Evolutionary conservation across 495 filamentous ascomycete genomes (phyloP).

Genomic region (Parathielavia appendiculata): DNA sequence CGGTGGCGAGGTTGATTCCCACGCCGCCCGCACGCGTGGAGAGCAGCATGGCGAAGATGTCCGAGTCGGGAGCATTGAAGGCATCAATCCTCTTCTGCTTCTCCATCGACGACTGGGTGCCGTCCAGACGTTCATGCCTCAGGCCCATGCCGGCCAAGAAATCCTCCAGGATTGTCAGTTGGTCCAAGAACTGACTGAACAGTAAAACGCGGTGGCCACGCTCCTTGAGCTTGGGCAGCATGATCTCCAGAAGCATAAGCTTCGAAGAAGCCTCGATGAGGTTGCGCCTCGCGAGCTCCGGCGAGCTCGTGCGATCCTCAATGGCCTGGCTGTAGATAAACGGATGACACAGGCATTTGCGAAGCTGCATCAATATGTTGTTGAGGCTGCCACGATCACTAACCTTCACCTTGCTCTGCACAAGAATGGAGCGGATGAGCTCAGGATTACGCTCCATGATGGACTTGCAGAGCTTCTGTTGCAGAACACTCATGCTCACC

Average conservation of each 20-base stretch:
- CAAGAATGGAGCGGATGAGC: constrained; percentile 82
- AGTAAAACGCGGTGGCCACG: constrained; percentile 90
- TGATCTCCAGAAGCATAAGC: constrained; percentile 74
- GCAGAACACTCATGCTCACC: constrained; percentile 83
- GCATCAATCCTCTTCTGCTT: constrained; percentile 92
- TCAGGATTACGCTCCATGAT: constrained; percentile 85
- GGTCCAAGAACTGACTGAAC: constrained; percentile 92
- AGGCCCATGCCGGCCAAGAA: constrained; percentile 71
- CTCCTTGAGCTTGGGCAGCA: constrained; percentile 84
- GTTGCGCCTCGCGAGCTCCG: constrained; percentile 60
- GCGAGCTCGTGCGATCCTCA: constrained; percentile 63
- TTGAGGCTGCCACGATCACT: constrained; percentile 71
- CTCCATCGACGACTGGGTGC: constrained; percentile 67
- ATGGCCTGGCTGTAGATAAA: constrained; percentile 88
- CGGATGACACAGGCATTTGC: constrained; percentile 92
- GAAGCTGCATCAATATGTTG: constrained; percentile 93
- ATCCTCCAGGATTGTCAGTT: constrained; percentile 86
- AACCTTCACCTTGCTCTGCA: constrained; percentile 55
- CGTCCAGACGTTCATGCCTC: constrained; percentile 75
- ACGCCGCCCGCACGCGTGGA: constrained; percentile 94
- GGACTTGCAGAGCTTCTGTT: constrained; percentile 91
- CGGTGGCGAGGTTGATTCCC: constrained; percentile 94
- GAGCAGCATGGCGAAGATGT: constrained; percentile 81
- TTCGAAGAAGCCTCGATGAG: constrained; percentile 90
- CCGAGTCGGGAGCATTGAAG: constrained; percentile 81